A percentile compares a stretch with the other conserved stretches of the same genome.
These are phyloP conservation scores for Talaromyces stipitatus DNA, from an alignment of 495 filamentous ascomycete genomes.

Conservation along the genomic window DNA sequence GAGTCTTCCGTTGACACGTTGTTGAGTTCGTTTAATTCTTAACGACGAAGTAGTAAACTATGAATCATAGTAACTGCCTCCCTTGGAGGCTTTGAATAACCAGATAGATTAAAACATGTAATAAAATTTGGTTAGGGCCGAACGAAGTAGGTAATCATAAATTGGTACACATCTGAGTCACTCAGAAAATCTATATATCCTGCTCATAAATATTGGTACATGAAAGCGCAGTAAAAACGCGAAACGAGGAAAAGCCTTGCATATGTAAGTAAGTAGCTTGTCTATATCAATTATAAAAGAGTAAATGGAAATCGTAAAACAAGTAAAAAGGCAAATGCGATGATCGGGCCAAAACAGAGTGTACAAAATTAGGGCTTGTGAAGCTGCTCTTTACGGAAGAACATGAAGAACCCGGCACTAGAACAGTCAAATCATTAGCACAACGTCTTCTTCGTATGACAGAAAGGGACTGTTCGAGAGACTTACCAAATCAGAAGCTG, in stretches of 20 bases:
- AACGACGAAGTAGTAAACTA: too few relatives aligned
- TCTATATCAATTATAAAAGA: not conserved
- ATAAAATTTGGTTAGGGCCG: too few relatives aligned
- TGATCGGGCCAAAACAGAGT: too few relatives aligned
- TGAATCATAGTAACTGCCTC: too few relatives aligned
- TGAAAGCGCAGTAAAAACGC: not conserved
- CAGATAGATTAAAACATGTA: too few relatives aligned
- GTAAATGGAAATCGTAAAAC: not conserved
- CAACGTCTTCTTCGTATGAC: not conserved
- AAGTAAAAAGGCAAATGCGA: too few relatives aligned
- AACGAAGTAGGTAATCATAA: too few relatives aligned
- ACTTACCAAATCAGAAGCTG: slow-evolving; percentile 56
- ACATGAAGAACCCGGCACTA: slow-evolving; percentile 56
- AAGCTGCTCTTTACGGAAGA: slow-evolving; percentile 67
- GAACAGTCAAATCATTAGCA: not conserved
- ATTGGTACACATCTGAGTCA: not conserved
- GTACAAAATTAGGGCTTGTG: slow-evolving; percentile 46
- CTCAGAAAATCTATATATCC: not conserved
- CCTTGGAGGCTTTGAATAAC: too few relatives aligned
- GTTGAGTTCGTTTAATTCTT: too few relatives aligned
- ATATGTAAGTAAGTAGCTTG: not conserved
- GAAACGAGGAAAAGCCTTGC: not conserved
- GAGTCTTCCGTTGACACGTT: too few relatives aligned
- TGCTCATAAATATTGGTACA: not conserved
- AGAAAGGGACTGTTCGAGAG: too few relatives aligned